Percentiles rank a stretch among this genome's conserved stretches.
These are phyloP conservation scores for Basipetospora sp. DNA, from an alignment of 2,329 filamentous ascomycete species.

Conservation along the genomic window DNA sequence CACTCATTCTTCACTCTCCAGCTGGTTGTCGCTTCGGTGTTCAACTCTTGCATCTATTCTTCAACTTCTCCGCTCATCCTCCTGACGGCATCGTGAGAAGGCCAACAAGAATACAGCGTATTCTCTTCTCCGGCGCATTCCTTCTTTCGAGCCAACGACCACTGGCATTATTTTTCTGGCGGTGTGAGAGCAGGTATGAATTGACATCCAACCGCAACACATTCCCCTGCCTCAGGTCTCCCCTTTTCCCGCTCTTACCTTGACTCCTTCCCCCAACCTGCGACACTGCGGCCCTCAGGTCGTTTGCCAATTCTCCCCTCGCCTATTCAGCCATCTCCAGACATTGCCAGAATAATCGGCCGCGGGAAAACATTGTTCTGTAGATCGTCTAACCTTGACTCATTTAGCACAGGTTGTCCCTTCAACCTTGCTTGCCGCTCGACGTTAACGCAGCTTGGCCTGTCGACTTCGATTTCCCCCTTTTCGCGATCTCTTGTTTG, in stretches of 20 bases:
- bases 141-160: too few species aligned
- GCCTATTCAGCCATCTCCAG: too few species aligned
- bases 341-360: not conserved
- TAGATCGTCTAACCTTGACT: conserved; percentile 13
- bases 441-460: conserved; percentile 6
- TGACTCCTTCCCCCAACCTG: conserved; percentile 15
- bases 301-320: too few species aligned
- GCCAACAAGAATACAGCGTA: conserved; percentile 5
- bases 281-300: conserved; percentile 23
- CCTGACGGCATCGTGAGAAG: conserved; percentile 1
- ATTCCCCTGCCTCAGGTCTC: not conserved
- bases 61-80: not conserved
- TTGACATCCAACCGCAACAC: not conserved
- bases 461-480: conserved; percentile 3
- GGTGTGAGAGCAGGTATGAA: not conserved
- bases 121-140: too few species aligned
- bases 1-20: too few species aligned
- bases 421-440: too few species aligned
- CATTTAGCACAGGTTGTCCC: conserved; percentile 4
- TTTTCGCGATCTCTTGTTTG: too few species aligned
- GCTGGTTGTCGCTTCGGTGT: too few species aligned
- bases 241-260: not conserved
- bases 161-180: too few species aligned
- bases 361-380: conserved; percentile 13
- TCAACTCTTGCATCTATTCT: not conserved